Percentiles rank a stretch among this genome's conserved stretches.
phyloP scores from a whole-genome alignment of 768 basidiomycete species.

The Tricholoma hemisulphureum region DNA sequence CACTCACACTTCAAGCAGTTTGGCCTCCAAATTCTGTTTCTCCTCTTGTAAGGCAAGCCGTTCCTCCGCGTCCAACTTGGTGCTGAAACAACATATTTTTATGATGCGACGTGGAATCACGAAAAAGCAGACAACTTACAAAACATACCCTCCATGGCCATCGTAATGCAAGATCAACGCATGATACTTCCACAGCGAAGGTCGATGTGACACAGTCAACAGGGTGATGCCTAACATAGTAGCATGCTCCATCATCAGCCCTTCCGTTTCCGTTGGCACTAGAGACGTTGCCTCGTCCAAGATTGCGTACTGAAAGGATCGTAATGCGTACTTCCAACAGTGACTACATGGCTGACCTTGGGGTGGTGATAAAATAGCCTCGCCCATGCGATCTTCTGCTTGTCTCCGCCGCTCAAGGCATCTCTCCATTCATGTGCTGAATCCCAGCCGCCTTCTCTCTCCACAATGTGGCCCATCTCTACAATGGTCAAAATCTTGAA shows the following conservation, averaged over 20 bases:
- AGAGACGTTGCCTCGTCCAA: conserved; percentile 95
- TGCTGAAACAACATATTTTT: conserved; percentile 44
- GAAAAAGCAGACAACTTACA: conserved; percentile 49
- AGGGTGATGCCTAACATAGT: conserved; percentile 86
- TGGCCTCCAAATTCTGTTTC: conserved; percentile 84
- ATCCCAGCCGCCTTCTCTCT: conserved; percentile 97
- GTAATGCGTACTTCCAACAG: neutral
- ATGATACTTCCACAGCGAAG: conserved; percentile 92
- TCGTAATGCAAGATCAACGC: conserved; percentile 87
- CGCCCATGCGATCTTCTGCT: conserved; percentile 97
- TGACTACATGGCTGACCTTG: conserved; percentile 50
- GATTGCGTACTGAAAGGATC: conserved; percentile 77
- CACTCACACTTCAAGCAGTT: conserved; percentile 82
- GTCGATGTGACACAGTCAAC: conserved; percentile 92
- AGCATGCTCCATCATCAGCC: conserved; percentile 92
- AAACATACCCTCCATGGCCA: conserved; percentile 93
- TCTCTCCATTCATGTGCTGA: conserved; percentile 90
- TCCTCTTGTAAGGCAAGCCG: conserved; percentile 91
- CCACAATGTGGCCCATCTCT: conserved; percentile 82
- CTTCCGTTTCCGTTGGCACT: conserved; percentile 91
- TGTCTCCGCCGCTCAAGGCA: conserved; percentile 89
- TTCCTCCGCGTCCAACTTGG: conserved; percentile 85
- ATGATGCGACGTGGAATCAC: neutral
- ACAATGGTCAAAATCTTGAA: conserved; percentile 70
- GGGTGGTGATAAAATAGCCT: conserved; percentile 93